A percentile compares a stretch with the other conserved stretches of the same genome.
Conservation (phyloP, 2,329 filamentous ascomycete species). For the Curvularia spicifera region DNA sequence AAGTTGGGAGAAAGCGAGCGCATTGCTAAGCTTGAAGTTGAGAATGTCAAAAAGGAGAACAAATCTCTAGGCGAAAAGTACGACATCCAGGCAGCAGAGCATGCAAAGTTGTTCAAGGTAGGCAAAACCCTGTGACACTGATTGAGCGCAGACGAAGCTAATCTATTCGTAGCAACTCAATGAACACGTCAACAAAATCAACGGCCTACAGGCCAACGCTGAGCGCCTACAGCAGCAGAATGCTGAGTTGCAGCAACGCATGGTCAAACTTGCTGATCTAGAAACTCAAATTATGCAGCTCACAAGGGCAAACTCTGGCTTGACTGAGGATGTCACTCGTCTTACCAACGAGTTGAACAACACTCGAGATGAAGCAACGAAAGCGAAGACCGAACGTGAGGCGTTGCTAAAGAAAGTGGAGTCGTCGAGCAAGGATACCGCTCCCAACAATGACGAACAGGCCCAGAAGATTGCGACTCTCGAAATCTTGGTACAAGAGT, state of each 20-base stretch:
- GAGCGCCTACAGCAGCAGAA: constrained; percentile 23
- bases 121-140: not conserved
- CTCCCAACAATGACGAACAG: not conserved
- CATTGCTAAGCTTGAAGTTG: constrained; percentile 22
- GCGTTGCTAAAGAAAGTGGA: constrained; percentile 15
- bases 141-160: not conserved
- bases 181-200: constrained; percentile 30
- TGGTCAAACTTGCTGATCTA: constrained; percentile 24
- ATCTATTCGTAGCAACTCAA: constrained; percentile 16
- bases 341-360: constrained; percentile 21
- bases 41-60: constrained; percentile 29
- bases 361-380: constrained; percentile 8
- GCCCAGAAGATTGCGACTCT: constrained; percentile 20
- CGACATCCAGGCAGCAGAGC: constrained; percentile 29
- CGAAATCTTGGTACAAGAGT: constrained; percentile 23
- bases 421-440: not conserved
- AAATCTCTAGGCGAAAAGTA: constrained; percentile 30
- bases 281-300: constrained; percentile 18
- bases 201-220: constrained; percentile 20
- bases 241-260: constrained; percentile 20
- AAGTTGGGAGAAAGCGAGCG: constrained; percentile 20
- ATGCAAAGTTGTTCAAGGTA: constrained; percentile 30
- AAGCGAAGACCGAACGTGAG: constrained; percentile 10
- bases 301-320: constrained; percentile 5
- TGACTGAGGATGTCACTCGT: constrained; percentile 15